Evolutionary conservation across 805 yeast species (phyloP).

Genomic region (Kodamaea kakaduensis): DNA sequence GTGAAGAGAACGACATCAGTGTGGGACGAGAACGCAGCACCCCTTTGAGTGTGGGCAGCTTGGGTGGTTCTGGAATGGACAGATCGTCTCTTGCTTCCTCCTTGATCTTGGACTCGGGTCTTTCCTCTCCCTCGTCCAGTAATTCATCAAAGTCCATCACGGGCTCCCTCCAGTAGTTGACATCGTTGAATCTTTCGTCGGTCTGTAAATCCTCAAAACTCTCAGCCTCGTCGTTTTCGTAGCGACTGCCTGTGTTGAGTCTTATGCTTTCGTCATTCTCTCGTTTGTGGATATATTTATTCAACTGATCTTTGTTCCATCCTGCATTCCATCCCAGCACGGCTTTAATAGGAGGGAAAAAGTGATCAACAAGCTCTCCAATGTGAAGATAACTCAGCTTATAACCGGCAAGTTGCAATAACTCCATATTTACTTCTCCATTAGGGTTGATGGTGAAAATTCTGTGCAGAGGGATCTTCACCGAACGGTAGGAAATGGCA

Average conservation of each 20-base stretch:
- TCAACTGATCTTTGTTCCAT: slow-evolving; percentile 35
- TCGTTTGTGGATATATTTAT: slow-evolving; percentile 28
- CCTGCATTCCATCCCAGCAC: slow-evolving; percentile 28
- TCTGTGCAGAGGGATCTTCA: slow-evolving; percentile 88
- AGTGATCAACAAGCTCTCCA: slow-evolving; percentile 93
- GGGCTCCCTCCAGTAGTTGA: slow-evolving; percentile 90
- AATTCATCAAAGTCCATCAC: slow-evolving; percentile 54
- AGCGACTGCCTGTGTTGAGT: slow-evolving; percentile 19
- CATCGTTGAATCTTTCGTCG: slow-evolving; percentile 74
- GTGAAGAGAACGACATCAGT: slow-evolving; percentile 37
- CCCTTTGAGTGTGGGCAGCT: slow-evolving; percentile 2
- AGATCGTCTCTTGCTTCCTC: slow-evolving; percentile 2
- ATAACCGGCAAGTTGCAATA: slow-evolving; percentile 89
- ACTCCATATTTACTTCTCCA: slow-evolving; percentile 96
- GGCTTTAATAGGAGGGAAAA: slow-evolving; percentile 73
- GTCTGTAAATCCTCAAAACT: slow-evolving; percentile 20
- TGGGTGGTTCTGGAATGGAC: slow-evolving; percentile 1
- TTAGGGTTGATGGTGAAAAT: slow-evolving; percentile 94
- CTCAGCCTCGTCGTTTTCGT: slow-evolving; percentile 27
- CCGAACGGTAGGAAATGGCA: slow-evolving; percentile 90
- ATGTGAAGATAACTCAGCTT: slow-evolving; percentile 83
- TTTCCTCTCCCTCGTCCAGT: slow-evolving; percentile 27
- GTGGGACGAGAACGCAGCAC: slow-evolving; percentile 17
- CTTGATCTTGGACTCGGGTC: slow-evolving; percentile 2
- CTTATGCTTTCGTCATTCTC: slow-evolving; percentile 13